Percentiles rank a stretch among this genome's conserved stretches.
Conservation (phyloP, 2,329 filamentous ascomycete genomes). For the Fusarium setosum region DNA sequence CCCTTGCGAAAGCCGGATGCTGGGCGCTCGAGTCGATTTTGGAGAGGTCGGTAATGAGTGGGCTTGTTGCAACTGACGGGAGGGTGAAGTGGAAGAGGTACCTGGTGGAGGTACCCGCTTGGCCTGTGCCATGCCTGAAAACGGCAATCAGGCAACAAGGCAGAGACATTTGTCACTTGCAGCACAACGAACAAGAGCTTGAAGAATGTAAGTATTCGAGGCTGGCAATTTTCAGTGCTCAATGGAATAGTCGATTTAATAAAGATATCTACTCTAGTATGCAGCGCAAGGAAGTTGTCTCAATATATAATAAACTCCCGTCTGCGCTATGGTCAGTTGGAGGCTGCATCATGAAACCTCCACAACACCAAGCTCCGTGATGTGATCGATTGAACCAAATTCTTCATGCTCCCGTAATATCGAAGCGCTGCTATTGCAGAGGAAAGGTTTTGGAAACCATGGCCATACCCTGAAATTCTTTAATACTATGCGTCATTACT, state of each 20-base stretch:
- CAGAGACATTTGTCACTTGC: slow-evolving; percentile 30
- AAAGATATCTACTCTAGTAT: no score
- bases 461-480: no score
- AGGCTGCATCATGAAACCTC: slow-evolving; percentile 26
- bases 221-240: no score
- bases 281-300: no score
- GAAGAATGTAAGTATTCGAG: no score
- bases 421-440: no score
- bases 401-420: no score
- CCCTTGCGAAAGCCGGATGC: slow-evolving; percentile 26
- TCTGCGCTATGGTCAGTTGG: slow-evolving; percentile 23
- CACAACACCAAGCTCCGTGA: slow-evolving; percentile 14
- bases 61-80: slow-evolving; percentile 28
- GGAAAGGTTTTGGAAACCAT: no score
- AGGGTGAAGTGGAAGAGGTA: slow-evolving; percentile 35
- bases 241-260: background rate
- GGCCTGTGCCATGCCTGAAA: slow-evolving; percentile 41
- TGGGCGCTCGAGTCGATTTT: slow-evolving; percentile 28
- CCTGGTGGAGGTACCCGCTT: slow-evolving; percentile 42
- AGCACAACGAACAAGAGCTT: background rate
- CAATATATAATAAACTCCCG: background rate
- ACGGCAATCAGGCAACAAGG: slow-evolving; percentile 47
- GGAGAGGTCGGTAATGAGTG: slow-evolving; percentile 34
- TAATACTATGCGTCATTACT: no score
- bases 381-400: background rate